A percentile compares a stretch with the other conserved stretches of the same genome.
These are phyloP conservation scores for Mallotus repandus DNA, from an alignment of 441 rosid species.

Conservation along the genomic window DNA sequence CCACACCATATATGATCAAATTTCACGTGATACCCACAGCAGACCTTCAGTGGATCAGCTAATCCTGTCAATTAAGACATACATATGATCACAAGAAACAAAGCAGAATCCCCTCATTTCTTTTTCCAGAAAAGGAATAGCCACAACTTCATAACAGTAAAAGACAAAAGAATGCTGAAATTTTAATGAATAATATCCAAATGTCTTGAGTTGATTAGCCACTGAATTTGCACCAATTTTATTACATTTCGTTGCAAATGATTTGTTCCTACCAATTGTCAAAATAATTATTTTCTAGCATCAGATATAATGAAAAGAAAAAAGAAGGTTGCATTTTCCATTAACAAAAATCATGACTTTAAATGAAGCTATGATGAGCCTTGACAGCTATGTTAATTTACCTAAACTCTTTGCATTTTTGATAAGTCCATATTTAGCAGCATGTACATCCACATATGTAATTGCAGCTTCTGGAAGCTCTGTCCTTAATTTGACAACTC, in stretches of 20 bases:
- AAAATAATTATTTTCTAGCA: background rate
- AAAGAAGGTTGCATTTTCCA: background rate
- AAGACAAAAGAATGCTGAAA: no score
- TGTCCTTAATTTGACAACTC: constrained; percentile 33
- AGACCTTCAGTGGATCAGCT: constrained; percentile 65
- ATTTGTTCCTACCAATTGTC: background rate
- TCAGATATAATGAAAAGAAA: background rate
- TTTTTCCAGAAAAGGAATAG: background rate
- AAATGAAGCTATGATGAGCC: constrained; percentile 23
- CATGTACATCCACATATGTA: constrained; percentile 46
- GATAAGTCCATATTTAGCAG: constrained; percentile 45
- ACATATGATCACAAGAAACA: background rate
- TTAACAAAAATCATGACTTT: background rate
- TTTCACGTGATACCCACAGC: constrained; percentile 81
- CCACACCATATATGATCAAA: constrained; percentile 88
- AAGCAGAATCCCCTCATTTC: background rate
- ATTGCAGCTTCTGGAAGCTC: constrained; percentile 42
- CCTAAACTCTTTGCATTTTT: constrained; percentile 34
- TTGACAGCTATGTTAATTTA: constrained; percentile 48
- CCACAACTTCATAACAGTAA: background rate
- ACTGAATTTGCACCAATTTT: background rate
- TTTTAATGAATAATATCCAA: no score
- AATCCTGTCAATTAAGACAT: constrained; percentile 40
- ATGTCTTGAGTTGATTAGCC: no score
- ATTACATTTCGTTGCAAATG: no score